Evolutionary conservation across 2,329 filamentous ascomycete species (phyloP).

Genomic region (Sporothrix sp.): DNA sequence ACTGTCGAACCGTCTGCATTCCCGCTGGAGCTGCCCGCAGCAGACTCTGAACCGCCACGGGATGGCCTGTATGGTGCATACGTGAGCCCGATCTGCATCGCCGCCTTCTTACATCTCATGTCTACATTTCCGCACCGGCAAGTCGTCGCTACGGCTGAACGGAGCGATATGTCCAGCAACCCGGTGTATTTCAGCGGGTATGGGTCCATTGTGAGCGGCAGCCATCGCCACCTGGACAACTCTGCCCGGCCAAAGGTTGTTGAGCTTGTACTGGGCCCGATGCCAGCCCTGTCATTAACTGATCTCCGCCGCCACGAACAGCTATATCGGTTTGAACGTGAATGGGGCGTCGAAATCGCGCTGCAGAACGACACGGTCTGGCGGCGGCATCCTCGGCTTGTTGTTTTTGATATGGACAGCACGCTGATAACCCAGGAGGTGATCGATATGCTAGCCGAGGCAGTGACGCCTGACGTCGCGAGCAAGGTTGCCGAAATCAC

Average conservation of each 20-base stretch:
- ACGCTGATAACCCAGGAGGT: slow-evolving; percentile 96
- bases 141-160: background rate
- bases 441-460: slow-evolving; percentile 86
- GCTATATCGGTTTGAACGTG: slow-evolving; percentile 73
- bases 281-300: slow-evolving; percentile 49
- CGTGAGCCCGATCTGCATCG: slow-evolving; percentile 55
- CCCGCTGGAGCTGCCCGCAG: slow-evolving; percentile 15
- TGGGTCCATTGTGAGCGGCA: slow-evolving; percentile 43
- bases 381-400: slow-evolving; percentile 71
- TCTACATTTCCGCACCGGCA: slow-evolving; percentile 49
- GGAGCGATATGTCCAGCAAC: background rate
- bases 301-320: slow-evolving; percentile 72
- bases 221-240: slow-evolving; percentile 55
- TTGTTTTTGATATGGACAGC: slow-evolving; percentile 98
- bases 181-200: slow-evolving; percentile 11
- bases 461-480: slow-evolving; percentile 63
- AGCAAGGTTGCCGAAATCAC: slow-evolving; percentile 82
- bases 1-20: slow-evolving; percentile 40
- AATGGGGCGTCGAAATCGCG: slow-evolving; percentile 81
- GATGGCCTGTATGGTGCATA: slow-evolving; percentile 58
- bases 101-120: slow-evolving; percentile 57
- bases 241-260: slow-evolving; percentile 52
- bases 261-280: slow-evolving; percentile 54
- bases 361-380: slow-evolving; percentile 66
- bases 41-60: slow-evolving; percentile 31